Evolutionary conservation across 805 yeast species (phyloP), one percentile per base, ranked within the genome.

Genomic region (Candida adriatica): DNA sequence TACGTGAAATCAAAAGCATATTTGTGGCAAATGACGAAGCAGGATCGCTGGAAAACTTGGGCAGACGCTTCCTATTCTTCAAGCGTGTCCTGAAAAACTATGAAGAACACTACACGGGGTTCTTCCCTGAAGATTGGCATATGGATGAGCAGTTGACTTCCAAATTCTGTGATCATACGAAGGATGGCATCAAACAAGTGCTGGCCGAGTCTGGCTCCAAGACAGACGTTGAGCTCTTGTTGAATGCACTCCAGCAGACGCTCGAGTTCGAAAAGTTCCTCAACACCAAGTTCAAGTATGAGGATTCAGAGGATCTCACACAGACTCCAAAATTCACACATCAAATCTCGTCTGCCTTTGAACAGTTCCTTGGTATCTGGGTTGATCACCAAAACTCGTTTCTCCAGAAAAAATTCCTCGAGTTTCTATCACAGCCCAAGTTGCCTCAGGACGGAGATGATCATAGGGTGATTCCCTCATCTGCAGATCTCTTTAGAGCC

Each of bases 21-120:
- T 92, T 92, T 58, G 70, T 75, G 33, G 66, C 77, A 8, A 67
- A 75, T 10, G 96, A 87, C 46, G 98, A 92, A 57, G 98, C 98
- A 0, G 96, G 96, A 1, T 80, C 94, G 5, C 60, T 92, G 38
- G 98, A 92, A 37, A 92, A 92, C 55, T 58, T 92, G 31, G 69
- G 75, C 18, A 64, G 96, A 43, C 64, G 98, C 29, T 92, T 75
- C 53, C 71, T 87, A 19, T 90, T 81, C 53, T 83, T 85, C 57
- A 78, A 79, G 43, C 77, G 82, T 43, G 69, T 84, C 1, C 58
- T 90, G 37, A 69, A 68, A 32, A 65, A 68, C 23, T 74, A 77
- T 43, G 77, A 75, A 37, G 53, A 72, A 1, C 66, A 65, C 19
- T 74, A 70, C 43, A 50, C 64, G 2, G 45, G 55, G 6, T 62